A percentile compares a stretch with the other conserved stretches of the same genome.
These are phyloP conservation scores for Elymus sibiricus DNA, from an alignment of 176 grass and related monocot species.

Conservation along the genomic window DNA sequence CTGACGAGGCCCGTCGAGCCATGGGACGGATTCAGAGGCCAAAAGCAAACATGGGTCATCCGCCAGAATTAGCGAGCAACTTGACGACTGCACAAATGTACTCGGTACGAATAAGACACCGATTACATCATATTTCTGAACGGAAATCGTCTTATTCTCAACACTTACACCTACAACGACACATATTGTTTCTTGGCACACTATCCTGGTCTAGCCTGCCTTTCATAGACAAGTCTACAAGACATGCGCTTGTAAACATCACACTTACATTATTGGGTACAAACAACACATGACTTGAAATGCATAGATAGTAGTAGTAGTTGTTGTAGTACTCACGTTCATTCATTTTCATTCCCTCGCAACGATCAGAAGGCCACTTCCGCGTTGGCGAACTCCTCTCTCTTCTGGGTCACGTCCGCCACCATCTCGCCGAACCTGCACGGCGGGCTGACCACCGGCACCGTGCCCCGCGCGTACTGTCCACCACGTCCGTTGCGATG, in stretches of 20 bases:
- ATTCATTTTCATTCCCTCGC: not conserved
- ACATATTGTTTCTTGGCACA: not conserved
- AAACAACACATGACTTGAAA: not conserved
- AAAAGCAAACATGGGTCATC: no score
- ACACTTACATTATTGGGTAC: not conserved
- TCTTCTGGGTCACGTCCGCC: not conserved
- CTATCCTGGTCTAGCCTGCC: not conserved
- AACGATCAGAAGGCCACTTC: slow-evolving; percentile 18
- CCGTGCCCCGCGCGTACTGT: not conserved
- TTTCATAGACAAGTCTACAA: not conserved
- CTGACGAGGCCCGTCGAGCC: no score
- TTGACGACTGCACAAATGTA: no score
- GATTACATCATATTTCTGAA: not conserved
- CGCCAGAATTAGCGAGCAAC: no score
- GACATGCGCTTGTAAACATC: not conserved
- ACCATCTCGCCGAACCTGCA: slow-evolving; percentile 39
- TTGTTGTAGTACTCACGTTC: no score
- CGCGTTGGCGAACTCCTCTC: slow-evolving; percentile 20
- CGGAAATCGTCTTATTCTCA: not conserved
- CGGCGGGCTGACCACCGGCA: slow-evolving; percentile 23
- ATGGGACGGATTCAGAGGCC: no score
- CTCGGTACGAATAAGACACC: no score
- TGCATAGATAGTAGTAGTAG: not conserved
- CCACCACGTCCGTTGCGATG: not conserved
- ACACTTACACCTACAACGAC: not conserved